phyloP scores from a whole-genome alignment of 2,329 filamentous ascomycete species.

The Penicillium carneum region DNA sequence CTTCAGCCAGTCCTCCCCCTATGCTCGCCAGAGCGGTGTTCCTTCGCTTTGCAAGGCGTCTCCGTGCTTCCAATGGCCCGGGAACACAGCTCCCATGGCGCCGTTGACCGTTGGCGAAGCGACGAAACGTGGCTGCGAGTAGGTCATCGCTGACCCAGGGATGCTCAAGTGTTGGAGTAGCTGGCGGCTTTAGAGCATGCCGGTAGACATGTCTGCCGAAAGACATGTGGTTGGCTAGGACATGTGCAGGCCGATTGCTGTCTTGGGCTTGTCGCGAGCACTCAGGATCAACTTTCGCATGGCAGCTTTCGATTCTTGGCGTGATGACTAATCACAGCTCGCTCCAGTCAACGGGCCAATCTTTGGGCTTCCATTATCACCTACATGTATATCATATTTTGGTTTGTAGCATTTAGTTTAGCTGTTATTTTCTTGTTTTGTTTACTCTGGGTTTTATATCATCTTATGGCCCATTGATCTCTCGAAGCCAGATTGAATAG shows the following conservation, averaged over 20 bases:
- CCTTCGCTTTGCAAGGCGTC: conserved; percentile 62
- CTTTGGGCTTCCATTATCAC: conserved; percentile 15
- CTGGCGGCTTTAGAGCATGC: conserved; percentile 45
- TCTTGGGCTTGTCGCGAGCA: conserved; percentile 15
- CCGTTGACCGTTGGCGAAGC: conserved; percentile 55
- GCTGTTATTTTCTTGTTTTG: not conserved
- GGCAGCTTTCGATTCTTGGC: conserved; percentile 32
- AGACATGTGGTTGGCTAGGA: conserved; percentile 47
- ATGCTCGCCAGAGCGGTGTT: conserved; percentile 59
- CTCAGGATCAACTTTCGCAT: conserved; percentile 24
- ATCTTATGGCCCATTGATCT: not conserved
- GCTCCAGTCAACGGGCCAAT: conserved; percentile 20
- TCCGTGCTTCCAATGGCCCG: conserved; percentile 68
- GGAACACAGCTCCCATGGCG: conserved; percentile 68
- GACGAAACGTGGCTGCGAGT: conserved; percentile 57
- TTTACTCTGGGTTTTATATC: not conserved
- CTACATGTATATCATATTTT: not conserved
- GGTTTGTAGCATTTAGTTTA: not conserved
- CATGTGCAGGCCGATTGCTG: conserved; percentile 37
- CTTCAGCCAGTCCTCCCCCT: conserved; percentile 42
- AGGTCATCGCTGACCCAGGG: conserved; percentile 58
- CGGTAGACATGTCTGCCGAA: conserved; percentile 52
- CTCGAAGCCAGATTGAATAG: not conserved
- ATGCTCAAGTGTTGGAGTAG: conserved; percentile 42
- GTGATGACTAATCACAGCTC: conserved; percentile 34